Evolutionary conservation across 2,329 filamentous ascomycete genomes (phyloP).

Genomic region (Sclerotinia spermophila): DNA sequence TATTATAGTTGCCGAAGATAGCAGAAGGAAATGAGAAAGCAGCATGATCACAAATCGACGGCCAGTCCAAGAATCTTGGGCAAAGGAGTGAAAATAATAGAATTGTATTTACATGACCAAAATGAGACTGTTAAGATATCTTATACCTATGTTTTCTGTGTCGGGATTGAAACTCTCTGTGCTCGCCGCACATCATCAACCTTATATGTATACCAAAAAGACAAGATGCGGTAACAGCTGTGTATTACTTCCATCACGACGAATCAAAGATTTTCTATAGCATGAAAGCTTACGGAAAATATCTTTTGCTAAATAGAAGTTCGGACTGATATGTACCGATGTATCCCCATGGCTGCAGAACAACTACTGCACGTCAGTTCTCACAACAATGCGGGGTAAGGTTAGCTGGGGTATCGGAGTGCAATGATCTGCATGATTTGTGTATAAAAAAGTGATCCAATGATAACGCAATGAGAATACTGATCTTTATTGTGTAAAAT

Average conservation of each 20-base stretch:
- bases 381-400: neutral
- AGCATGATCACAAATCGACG: neutral
- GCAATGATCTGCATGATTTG: neutral
- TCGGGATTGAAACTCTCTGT: neutral
- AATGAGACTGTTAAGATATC: neutral
- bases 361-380: neutral
- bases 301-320: neutral
- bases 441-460: too few relatives aligned
- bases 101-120: neutral
- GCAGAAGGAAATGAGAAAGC: neutral
- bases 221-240: neutral
- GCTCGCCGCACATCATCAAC: neutral
- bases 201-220: neutral
- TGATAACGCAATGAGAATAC: too few relatives aligned
- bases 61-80: neutral
- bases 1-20: neutral
- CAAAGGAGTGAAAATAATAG: neutral
- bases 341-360: neutral
- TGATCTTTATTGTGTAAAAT: too few relatives aligned
- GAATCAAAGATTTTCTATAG: neutral
- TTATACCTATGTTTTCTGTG: neutral
- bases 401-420: neutral
- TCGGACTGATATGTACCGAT: conserved; percentile 3
- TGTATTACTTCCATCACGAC: neutral
- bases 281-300: neutral